Percentiles rank a stretch among this genome's conserved stretches.
phyloP scores from a whole-genome alignment of 176 grass and related monocot species.

The Musa acuminata region DNA sequence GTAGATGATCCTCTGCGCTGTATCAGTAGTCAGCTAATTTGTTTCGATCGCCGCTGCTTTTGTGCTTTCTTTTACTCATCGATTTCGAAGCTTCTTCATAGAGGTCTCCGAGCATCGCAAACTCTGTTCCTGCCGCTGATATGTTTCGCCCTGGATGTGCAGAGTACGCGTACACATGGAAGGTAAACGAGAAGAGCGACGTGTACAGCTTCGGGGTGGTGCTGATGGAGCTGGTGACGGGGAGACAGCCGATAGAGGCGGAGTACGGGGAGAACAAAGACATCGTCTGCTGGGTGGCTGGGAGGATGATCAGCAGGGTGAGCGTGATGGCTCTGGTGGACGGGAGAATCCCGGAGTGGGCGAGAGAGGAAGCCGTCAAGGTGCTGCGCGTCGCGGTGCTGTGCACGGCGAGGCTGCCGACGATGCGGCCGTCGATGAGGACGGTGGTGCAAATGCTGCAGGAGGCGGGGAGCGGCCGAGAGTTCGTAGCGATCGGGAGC shows the following conservation, averaged over 20 bases:
- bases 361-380: slow-evolving; percentile 44
- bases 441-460: slow-evolving; percentile 83
- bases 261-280: slow-evolving; percentile 66
- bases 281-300: slow-evolving; percentile 81
- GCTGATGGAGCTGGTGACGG: slow-evolving; percentile 66
- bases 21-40: too few relatives aligned
- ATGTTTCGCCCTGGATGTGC: neutral
- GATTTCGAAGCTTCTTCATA: too few relatives aligned
- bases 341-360: slow-evolving; percentile 27
- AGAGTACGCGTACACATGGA: slow-evolving; percentile 64
- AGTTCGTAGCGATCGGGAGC: neutral
- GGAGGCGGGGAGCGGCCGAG: slow-evolving; percentile 30
- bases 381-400: slow-evolving; percentile 53
- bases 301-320: slow-evolving; percentile 16
- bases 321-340: slow-evolving; percentile 37
- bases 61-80: too few relatives aligned
- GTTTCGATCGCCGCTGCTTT: too few relatives aligned
- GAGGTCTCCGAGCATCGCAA: too few relatives aligned
- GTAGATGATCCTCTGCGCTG: slow-evolving; percentile 17
- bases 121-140: too few relatives aligned
- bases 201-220: slow-evolving; percentile 87
- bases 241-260: slow-evolving; percentile 56
- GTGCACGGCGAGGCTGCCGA: slow-evolving; percentile 54
- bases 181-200: slow-evolving; percentile 76
- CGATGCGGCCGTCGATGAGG: slow-evolving; percentile 66